These are phyloP conservation scores for Jatropha podagrica DNA, from an alignment of 441 rosid genomes.

Conservation along the genomic window DNA sequence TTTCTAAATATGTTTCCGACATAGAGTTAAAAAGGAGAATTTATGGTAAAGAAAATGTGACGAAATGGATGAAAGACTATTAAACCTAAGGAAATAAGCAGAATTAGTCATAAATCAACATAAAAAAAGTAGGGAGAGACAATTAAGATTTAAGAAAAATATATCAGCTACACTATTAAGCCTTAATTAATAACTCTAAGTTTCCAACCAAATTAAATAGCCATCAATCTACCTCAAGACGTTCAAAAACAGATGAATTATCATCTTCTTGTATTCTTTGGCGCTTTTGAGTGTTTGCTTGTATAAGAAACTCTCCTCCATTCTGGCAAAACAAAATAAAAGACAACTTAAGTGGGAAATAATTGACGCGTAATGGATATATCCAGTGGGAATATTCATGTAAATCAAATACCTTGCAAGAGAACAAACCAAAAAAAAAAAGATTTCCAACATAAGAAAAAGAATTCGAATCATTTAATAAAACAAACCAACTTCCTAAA, in stretches of 20 bases:
- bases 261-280: conserved; percentile 66
- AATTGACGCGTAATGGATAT: neutral
- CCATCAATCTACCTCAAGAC: conserved; percentile 52
- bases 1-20: conserved; percentile 11
- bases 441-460: conserved; percentile 4
- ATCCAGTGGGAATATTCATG: conserved; percentile 4
- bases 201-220: conserved; percentile 12
- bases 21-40: conserved; percentile 2
- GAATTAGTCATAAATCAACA: conserved; percentile 5
- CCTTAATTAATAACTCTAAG: conserved; percentile 3
- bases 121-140: neutral
- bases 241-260: conserved; percentile 47
- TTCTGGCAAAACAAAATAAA: conserved; percentile 44
- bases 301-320: conserved; percentile 86
- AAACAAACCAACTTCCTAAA: conserved; percentile 1
- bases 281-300: conserved; percentile 89
- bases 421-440: neutral
- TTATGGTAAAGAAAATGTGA: conserved; percentile 3
- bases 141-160: neutral
- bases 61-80: neutral
- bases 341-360: neutral
- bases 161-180: neutral
- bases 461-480: neutral
- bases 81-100: neutral
- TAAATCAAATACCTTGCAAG: neutral